Evolutionary conservation across 495 filamentous ascomycete species (phyloP).

Genomic region (Penicillium riverlandense): DNA sequence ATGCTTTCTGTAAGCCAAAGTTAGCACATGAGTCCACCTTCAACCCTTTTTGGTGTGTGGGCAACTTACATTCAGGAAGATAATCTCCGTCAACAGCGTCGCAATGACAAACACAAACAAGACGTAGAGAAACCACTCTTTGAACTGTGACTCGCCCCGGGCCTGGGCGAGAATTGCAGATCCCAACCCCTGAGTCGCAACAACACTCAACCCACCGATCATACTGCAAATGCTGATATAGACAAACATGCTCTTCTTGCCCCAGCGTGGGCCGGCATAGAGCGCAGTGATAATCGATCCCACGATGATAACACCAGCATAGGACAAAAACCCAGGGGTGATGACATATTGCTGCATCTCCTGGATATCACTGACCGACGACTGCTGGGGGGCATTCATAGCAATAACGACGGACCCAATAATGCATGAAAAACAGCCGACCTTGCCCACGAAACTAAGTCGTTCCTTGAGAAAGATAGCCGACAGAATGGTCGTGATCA

Average conservation of each 20-base stretch:
- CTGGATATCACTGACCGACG: slow-evolving; percentile 81
- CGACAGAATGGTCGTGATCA: slow-evolving; percentile 86
- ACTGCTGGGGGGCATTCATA: slow-evolving; percentile 83
- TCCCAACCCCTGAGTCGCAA: slow-evolving; percentile 89
- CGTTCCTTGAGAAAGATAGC: slow-evolving; percentile 96
- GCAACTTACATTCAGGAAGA: slow-evolving; percentile 80
- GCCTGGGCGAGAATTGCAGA: slow-evolving; percentile 86
- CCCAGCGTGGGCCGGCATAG: slow-evolving; percentile 84
- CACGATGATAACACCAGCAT: slow-evolving; percentile 76
- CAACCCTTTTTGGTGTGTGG: no score
- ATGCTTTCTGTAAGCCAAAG: slow-evolving; percentile 71
- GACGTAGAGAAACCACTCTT: slow-evolving; percentile 95
- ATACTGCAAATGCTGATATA: slow-evolving; percentile 94
- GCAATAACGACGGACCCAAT: slow-evolving; percentile 89
- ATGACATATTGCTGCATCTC: slow-evolving; percentile 89
- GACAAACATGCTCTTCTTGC: slow-evolving; percentile 95
- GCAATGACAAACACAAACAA: slow-evolving; percentile 82
- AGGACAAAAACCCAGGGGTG: slow-evolving; percentile 76
- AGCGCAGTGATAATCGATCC: slow-evolving; percentile 64
- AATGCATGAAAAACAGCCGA: slow-evolving; percentile 93
- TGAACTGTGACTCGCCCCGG: slow-evolving; percentile 77
- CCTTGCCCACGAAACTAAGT: slow-evolving; percentile 90
- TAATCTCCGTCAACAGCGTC: slow-evolving; percentile 86
- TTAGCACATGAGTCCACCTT: slow-evolving; percentile 14
- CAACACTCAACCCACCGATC: slow-evolving; percentile 90